These are phyloP conservation scores for Coemansia sp. DNA, from an alignment of 192 early-diverging fungal species.

Conservation along the genomic window DNA sequence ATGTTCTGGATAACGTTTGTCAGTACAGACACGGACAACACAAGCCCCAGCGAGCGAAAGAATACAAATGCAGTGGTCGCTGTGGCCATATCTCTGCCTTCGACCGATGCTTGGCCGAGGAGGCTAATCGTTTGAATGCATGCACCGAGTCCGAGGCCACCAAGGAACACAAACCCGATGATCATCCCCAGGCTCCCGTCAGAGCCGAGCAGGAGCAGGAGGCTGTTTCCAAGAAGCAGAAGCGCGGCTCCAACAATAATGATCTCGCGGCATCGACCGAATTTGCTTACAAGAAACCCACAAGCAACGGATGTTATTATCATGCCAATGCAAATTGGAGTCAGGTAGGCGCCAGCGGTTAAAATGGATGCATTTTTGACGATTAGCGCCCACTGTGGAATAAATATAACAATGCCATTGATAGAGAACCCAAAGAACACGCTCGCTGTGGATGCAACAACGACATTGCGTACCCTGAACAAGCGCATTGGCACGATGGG, in stretches of 20 bases:
- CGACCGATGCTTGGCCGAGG: constrained; percentile 67
- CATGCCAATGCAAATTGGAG: constrained; percentile 29
- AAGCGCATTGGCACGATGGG: constrained; percentile 59
- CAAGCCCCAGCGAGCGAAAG: constrained; percentile 63
- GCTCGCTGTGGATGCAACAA: constrained; percentile 17
- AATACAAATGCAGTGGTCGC: constrained; percentile 64
- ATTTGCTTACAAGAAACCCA: constrained; percentile 61
- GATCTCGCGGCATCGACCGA: constrained; percentile 63
- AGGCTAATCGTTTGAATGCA: constrained; percentile 71
- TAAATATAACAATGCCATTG: constrained; percentile 32
- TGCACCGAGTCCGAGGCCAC: constrained; percentile 73
- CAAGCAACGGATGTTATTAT: constrained; percentile 50
- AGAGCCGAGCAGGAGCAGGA: constrained; percentile 58
- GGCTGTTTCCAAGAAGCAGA: constrained; percentile 60
- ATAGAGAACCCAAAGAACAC: constrained; percentile 38
- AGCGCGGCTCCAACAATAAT: constrained; percentile 66
- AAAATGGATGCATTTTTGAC: constrained; percentile 34
- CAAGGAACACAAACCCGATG: constrained; percentile 66
- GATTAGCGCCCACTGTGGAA: constrained; percentile 34
- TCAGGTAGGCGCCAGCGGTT: constrained; percentile 32
- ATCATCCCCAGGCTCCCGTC: constrained; percentile 55
- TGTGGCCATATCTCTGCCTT: constrained; percentile 60
- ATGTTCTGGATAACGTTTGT: constrained; percentile 65
- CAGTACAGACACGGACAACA: constrained; percentile 58
- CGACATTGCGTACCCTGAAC: constrained; percentile 30